Conservation (phyloP, 148 eudicot species). For the Simmondsia chinensis region DNA sequence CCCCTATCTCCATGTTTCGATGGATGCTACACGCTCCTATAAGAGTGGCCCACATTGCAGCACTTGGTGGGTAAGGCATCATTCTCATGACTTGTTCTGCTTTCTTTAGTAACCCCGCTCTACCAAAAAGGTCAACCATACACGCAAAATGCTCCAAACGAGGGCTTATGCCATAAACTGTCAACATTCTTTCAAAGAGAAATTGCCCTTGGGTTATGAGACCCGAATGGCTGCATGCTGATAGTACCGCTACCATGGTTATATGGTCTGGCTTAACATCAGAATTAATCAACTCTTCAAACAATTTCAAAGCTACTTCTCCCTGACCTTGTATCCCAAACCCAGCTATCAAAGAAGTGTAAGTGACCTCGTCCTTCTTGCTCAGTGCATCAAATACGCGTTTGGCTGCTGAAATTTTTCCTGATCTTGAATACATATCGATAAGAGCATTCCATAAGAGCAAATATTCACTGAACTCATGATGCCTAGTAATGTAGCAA, state of each 20-base stretch:
- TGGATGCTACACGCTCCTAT: constrained; percentile 63
- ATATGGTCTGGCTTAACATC: constrained; percentile 63
- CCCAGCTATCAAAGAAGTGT: constrained; percentile 73
- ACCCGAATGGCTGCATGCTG: constrained; percentile 86
- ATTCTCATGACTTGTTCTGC: constrained; percentile 39
- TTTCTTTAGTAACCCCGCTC: constrained; percentile 60
- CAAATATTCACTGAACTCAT: constrained; percentile 31
- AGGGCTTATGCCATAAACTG: constrained; percentile 45
- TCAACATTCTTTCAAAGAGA: constrained; percentile 45
- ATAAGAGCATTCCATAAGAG: constrained; percentile 56
- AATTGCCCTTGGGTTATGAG: constrained; percentile 56
- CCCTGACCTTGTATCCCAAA: constrained; percentile 71
- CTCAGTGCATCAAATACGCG: constrained; percentile 45
- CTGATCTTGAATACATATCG: constrained; percentile 75
- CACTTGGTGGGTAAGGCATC: constrained; percentile 61
- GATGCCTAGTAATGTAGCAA: constrained; percentile 53
- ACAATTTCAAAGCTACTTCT: constrained; percentile 41
- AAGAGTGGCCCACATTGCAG: constrained; percentile 80
- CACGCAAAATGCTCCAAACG: constrained; percentile 69
- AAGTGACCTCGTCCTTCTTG: constrained; percentile 51
- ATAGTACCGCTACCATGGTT: constrained; percentile 58
- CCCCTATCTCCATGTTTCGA: constrained; percentile 45
- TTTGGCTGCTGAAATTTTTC: constrained; percentile 42
- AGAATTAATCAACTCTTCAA: constrained; percentile 51
- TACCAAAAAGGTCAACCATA: constrained; percentile 76